These are phyloP conservation scores for Cladophialophora exuberans DNA, from an alignment of 2,329 filamentous ascomycete genomes.

Conservation along the genomic window DNA sequence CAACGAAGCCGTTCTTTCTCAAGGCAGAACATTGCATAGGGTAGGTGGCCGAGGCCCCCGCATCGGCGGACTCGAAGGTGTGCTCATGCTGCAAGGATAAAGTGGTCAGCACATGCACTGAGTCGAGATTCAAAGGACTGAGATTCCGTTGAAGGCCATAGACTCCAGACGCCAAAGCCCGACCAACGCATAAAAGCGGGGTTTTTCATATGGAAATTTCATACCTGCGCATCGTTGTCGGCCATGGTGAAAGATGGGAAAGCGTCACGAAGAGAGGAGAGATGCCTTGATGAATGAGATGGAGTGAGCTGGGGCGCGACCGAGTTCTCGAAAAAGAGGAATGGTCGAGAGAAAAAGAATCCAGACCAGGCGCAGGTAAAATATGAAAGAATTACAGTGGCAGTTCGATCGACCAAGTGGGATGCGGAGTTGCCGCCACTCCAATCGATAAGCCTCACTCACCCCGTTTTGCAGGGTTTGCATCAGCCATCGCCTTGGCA, in stretches of 20 bases:
- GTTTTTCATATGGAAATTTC: slow-evolving; percentile 37
- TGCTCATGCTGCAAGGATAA: slow-evolving; percentile 62
- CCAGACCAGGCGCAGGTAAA: slow-evolving; percentile 25
- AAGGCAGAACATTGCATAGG: slow-evolving; percentile 99
- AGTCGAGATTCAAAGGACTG: slow-evolving; percentile 26
- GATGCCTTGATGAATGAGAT: slow-evolving; percentile 31
- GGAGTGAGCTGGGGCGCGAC: slow-evolving; percentile 24
- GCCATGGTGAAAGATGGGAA: slow-evolving; percentile 58
- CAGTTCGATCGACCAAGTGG: not conserved
- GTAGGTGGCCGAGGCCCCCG: slow-evolving; percentile 90
- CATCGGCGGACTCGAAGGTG: slow-evolving; percentile 91
- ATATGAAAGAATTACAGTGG: slow-evolving; percentile 16
- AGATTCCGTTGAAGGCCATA: slow-evolving; percentile 34
- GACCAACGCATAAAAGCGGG: slow-evolving; percentile 29
- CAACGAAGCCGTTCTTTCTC: slow-evolving; percentile 98
- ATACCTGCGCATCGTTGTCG: slow-evolving; percentile 66
- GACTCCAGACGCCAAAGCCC: slow-evolving; percentile 30
- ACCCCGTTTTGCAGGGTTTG: not conserved
- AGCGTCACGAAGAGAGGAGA: slow-evolving; percentile 28
- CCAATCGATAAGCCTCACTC: not conserved
- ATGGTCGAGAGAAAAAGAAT: slow-evolving; percentile 20
- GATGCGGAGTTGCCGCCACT: slow-evolving; percentile 3
- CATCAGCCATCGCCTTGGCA: too few species aligned
- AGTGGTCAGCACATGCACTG: slow-evolving; percentile 27
- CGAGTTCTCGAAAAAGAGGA: slow-evolving; percentile 31